These are phyloP conservation scores for Calonectria multiphialidica DNA, from an alignment of 2,329 filamentous ascomycete genomes.

Conservation along the genomic window DNA sequence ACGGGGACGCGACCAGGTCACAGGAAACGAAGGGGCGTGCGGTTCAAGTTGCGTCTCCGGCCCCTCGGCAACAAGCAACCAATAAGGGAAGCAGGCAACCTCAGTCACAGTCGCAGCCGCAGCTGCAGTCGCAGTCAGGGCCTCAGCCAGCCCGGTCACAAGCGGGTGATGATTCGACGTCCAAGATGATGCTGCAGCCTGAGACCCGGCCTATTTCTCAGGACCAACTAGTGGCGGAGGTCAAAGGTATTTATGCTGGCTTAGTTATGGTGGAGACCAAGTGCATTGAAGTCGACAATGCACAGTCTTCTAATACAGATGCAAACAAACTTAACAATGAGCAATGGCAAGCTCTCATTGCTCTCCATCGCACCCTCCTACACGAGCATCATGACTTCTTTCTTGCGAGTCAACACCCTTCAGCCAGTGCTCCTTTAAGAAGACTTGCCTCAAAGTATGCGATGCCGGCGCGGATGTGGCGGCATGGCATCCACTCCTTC, in stretches of 20 bases:
- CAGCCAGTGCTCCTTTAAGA: slow-evolving; percentile 75
- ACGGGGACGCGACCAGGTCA: slow-evolving; percentile 30
- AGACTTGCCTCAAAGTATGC: slow-evolving; percentile 83
- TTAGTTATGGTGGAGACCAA: slow-evolving; percentile 89
- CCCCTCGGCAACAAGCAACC: background rate
- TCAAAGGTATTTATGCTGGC: slow-evolving; percentile 86
- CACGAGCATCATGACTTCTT: slow-evolving; percentile 91
- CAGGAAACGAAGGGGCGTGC: background rate
- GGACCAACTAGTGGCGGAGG: slow-evolving; percentile 83
- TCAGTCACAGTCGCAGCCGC: slow-evolving; percentile 64
- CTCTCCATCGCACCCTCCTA: slow-evolving; percentile 82
- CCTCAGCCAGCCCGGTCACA: slow-evolving; percentile 52
- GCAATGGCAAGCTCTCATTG: slow-evolving; percentile 88
- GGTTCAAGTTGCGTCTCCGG: background rate
- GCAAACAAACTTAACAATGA: slow-evolving; percentile 67
- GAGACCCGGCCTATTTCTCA: slow-evolving; percentile 76
- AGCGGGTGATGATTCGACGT: background rate
- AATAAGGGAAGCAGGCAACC: slow-evolving; percentile 2
- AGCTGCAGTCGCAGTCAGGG: slow-evolving; percentile 70
- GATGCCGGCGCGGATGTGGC: slow-evolving; percentile 96
- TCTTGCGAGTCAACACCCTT: slow-evolving; percentile 87
- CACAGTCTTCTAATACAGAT: slow-evolving; percentile 62
- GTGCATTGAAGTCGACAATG: slow-evolving; percentile 85
- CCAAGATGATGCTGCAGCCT: slow-evolving; percentile 29
- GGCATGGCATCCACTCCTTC: slow-evolving; percentile 89